Percentiles rank a stretch among this genome's conserved stretches.
These are phyloP conservation scores for Bromus sterilis DNA, from an alignment of 176 grass and related monocot genomes.

Conservation along the genomic window DNA sequence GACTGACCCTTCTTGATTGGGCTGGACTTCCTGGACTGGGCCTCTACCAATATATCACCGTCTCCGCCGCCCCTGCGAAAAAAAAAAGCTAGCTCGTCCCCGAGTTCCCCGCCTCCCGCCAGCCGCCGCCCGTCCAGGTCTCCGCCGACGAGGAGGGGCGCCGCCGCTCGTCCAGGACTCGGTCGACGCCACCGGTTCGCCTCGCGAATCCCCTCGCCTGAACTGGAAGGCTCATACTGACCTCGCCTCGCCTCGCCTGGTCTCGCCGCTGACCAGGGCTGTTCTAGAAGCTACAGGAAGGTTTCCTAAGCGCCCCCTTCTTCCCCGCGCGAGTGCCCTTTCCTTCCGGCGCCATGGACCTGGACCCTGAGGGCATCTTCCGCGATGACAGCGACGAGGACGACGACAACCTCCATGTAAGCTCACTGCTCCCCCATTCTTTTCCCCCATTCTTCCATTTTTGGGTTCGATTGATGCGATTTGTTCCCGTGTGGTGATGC, in stretches of 20 bases:
- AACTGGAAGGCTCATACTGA: background rate
- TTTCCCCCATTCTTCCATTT: background rate
- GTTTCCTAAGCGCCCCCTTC: background rate
- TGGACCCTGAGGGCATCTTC: constrained; percentile 90
- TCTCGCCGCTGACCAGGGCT: background rate
- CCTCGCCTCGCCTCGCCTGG: background rate
- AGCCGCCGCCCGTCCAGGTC: background rate
- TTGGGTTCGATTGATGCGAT: constrained; percentile 5
- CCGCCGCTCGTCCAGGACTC: background rate
- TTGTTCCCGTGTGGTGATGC: background rate
- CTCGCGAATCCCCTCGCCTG: background rate
- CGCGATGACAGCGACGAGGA: constrained; percentile 88
- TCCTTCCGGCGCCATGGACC: constrained; percentile 56
- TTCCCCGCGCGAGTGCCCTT: background rate
- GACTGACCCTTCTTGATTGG: too few species aligned
- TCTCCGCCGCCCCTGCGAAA: background rate
- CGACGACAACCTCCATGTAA: constrained; percentile 46
- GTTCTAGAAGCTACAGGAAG: constrained; percentile 32
- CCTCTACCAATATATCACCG: background rate
- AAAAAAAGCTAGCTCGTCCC: background rate
- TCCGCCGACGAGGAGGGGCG: background rate
- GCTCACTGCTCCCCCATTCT: background rate
- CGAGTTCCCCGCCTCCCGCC: background rate
- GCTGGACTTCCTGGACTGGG: background rate
- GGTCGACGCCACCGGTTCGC: background rate